A percentile compares a stretch with the other conserved stretches of the same genome.
phyloP scores from a whole-genome alignment of 2,329 filamentous ascomycete species.

The Myriosclerotinia scirpicola region DNA sequence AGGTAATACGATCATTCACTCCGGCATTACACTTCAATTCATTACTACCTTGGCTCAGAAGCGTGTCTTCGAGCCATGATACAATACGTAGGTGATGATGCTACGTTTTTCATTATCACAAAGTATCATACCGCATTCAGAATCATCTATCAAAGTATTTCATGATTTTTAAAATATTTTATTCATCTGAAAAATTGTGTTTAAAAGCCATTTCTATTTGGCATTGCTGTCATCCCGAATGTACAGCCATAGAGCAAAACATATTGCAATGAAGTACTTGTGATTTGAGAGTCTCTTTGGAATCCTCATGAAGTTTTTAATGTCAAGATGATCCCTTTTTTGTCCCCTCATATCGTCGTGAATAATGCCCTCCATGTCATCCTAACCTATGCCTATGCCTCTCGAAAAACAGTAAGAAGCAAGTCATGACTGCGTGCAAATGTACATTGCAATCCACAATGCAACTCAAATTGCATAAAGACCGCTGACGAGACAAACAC shows the following conservation, averaged over 20 bases:
- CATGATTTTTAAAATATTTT: constrained; percentile 10
- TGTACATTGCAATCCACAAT: constrained; percentile 35
- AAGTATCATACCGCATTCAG: constrained; percentile 3
- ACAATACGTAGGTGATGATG: too few relatives aligned
- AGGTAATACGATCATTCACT: too few relatives aligned
- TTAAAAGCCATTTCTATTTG: constrained; percentile 10
- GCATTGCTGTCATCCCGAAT: constrained; percentile 19
- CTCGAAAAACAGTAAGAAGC: constrained; percentile 24
- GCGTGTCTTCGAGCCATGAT: too few relatives aligned
- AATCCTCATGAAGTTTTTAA: constrained; percentile 12
- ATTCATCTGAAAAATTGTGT: constrained; percentile 11
- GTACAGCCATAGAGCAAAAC: constrained; percentile 21
- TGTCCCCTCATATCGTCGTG: constrained; percentile 5
- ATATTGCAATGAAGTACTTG: constrained; percentile 16
- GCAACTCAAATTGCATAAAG: constrained; percentile 35
- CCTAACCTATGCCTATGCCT: constrained; percentile 18
- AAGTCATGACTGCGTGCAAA: constrained; percentile 33
- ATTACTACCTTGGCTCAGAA: too few relatives aligned
- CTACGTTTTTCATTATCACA: background rate
- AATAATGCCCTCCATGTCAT: constrained; percentile 10
- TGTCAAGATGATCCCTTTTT: constrained; percentile 13
- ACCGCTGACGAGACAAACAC: constrained; percentile 38
- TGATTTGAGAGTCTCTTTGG: constrained; percentile 10
- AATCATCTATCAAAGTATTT: background rate
- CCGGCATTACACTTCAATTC: too few relatives aligned